These are phyloP conservation scores for Pythium coloratum DNA, from an alignment of 352 stramenopile species.

Conservation along the genomic window DNA sequence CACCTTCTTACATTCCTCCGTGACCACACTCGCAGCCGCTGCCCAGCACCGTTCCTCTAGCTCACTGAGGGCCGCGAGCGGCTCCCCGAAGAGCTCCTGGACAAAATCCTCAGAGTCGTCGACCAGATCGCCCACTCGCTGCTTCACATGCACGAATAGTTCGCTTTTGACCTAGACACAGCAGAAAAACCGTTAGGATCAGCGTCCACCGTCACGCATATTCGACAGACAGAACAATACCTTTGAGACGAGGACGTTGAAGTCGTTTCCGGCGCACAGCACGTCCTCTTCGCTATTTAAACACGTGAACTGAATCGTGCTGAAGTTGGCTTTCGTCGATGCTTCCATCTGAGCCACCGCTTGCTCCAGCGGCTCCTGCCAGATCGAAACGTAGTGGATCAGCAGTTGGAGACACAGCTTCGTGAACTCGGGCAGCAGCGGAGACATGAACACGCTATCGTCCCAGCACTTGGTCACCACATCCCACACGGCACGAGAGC, in stretches of 20 bases:
- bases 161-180: conserved; percentile 48
- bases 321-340: conserved; percentile 52
- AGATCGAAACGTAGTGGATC: conserved; percentile 56
- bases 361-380: conserved; percentile 51
- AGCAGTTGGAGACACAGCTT: conserved; percentile 75
- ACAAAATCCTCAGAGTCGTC: conserved; percentile 51
- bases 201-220: neutral
- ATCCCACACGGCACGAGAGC: conserved; percentile 49
- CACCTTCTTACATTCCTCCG: conserved; percentile 86
- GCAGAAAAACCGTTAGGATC: neutral
- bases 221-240: conserved; percentile 28
- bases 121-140: conserved; percentile 40
- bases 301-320: conserved; percentile 38
- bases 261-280: conserved; percentile 69
- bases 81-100: conserved; percentile 37
- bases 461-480: conserved; percentile 61
- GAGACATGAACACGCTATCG: conserved; percentile 51
- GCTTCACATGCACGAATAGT: conserved; percentile 37
- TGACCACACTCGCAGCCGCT: conserved; percentile 50
- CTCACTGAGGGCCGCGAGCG: conserved; percentile 34
- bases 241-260: conserved; percentile 58
- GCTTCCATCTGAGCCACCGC: conserved; percentile 44
- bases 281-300: conserved; percentile 63
- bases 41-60: conserved; percentile 72
- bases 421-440: conserved; percentile 60